Conservation (phyloP, 2,329 filamentous ascomycete genomes). For the Lasiodiplodia hormozganensis region DNA sequence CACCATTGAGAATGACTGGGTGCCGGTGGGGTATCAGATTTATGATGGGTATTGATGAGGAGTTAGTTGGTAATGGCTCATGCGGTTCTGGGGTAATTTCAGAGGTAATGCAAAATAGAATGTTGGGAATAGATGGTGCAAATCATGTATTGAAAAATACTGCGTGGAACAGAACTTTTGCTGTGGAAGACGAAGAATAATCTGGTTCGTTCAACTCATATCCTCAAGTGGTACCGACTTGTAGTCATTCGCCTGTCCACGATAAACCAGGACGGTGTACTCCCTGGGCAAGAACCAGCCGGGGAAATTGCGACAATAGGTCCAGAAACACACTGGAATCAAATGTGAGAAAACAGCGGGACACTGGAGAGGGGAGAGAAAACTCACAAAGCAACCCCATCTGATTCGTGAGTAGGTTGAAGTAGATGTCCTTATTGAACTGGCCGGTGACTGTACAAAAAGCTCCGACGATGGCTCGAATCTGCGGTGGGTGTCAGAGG, state of each 20-base stretch:
- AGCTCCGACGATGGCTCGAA: no score
- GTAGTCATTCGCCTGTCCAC: neutral
- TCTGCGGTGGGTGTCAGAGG: no score
- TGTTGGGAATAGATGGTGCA: no score
- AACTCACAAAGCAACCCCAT: no score
- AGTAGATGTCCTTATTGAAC: no score
- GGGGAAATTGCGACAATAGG: neutral
- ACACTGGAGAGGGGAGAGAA: no score
- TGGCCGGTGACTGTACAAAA: no score
- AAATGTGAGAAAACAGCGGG: no score
- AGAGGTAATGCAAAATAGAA: neutral
- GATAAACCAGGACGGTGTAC: neutral
- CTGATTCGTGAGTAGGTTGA: no score
- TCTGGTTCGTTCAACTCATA: neutral
- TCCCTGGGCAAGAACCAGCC: neutral
- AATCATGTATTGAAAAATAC: no score
- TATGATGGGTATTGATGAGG: conserved; percentile 19
- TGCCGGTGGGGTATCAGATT: conserved; percentile 17
- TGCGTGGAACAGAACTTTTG: no score
- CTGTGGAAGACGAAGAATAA: no score
- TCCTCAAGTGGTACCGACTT: neutral
- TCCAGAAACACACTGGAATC: neutral
- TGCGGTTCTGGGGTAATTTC: neutral
- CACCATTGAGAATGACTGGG: conserved; percentile 20
- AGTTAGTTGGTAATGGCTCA: neutral